Percentiles rank a stretch among this genome's conserved stretches.
Evolutionary conservation across 2,329 filamentous ascomycete genomes (phyloP).

Genomic region (Arthrocladium fulminans): DNA sequence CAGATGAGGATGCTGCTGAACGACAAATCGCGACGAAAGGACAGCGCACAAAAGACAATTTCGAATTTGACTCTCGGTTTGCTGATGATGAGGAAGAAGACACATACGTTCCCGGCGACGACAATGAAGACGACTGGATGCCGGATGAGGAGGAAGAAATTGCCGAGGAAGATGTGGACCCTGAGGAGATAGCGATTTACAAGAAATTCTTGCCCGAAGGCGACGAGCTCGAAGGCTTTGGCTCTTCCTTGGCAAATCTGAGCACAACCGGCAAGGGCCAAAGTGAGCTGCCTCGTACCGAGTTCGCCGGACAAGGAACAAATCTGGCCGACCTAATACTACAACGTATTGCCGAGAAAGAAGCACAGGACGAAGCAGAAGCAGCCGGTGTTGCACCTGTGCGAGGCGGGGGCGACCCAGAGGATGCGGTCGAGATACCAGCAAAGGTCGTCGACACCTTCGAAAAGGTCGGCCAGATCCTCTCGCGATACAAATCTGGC

Average conservation of each 20-base stretch:
- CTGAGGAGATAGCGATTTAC: constrained; percentile 80
- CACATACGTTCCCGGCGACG: constrained; percentile 48
- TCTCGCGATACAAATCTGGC: constrained; percentile 91
- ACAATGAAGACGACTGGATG: constrained; percentile 65
- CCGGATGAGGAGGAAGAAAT: constrained; percentile 51
- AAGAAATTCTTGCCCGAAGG: constrained; percentile 72
- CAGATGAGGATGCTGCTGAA: constrained; percentile 65
- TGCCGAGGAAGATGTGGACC: constrained; percentile 64
- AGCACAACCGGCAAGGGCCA: constrained; percentile 25
- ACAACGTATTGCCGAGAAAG: constrained; percentile 85
- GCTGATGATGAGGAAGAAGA: constrained; percentile 43
- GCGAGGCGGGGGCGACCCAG: constrained; percentile 50
- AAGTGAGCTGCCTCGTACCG: constrained; percentile 29
- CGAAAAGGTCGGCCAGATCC: constrained; percentile 67
- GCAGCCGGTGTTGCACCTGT: constrained; percentile 26
- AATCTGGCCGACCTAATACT: constrained; percentile 91
- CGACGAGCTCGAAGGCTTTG: constrained; percentile 37
- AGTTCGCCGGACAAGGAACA: constrained; percentile 46
- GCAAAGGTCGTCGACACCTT: constrained; percentile 81
- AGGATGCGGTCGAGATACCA: constrained; percentile 78
- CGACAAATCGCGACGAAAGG: constrained; percentile 26
- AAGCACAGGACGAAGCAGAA: constrained; percentile 49
- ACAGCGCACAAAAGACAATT: constrained; percentile 50
- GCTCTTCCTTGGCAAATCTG: constrained; percentile 21
- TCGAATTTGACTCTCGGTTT: constrained; percentile 71